phyloP scores from a whole-genome alignment of 129 eudicot species.

The Saussurea involucrata region DNA sequence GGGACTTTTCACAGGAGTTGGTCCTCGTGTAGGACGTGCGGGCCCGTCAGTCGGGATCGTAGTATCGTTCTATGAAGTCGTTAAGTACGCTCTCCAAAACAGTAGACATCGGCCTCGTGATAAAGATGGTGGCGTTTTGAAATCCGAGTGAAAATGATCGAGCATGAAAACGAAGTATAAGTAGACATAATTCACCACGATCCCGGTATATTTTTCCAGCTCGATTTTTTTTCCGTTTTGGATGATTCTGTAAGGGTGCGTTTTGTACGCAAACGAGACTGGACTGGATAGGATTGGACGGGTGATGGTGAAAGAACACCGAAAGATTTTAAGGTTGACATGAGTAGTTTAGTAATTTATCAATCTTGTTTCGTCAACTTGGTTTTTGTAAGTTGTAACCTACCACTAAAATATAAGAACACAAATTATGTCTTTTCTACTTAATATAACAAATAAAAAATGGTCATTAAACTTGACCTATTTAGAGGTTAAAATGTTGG shows the following conservation, averaged over 20 bases:
- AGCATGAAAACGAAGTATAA: not conserved
- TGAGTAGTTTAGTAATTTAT: not conserved
- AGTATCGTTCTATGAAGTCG: slow-evolving; percentile 76
- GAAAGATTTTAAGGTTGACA: not conserved
- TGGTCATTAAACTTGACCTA: too few species aligned
- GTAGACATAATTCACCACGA: not conserved
- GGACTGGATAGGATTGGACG: too few species aligned
- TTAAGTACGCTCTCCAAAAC: slow-evolving; percentile 47
- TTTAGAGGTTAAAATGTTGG: too few species aligned
- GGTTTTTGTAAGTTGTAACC: not conserved
- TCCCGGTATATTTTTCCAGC: not conserved
- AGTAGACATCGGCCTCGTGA: slow-evolving; percentile 19
- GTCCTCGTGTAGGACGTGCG: slow-evolving; percentile 81
- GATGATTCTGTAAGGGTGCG: not conserved
- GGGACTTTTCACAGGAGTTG: slow-evolving; percentile 75
- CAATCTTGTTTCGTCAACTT: not conserved
- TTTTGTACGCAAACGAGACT: not conserved
- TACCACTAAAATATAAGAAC: too few species aligned
- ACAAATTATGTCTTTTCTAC: too few species aligned
- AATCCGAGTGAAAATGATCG: not conserved
- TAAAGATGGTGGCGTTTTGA: not conserved
- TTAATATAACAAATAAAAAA: too few species aligned
- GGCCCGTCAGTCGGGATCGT: slow-evolving; percentile 95
- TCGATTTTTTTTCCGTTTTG: not conserved
- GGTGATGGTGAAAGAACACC: not conserved